Percentiles rank a stretch among this genome's conserved stretches.
These are phyloP conservation scores for Acacia crassicarpa DNA, from an alignment of 306 rosid genomes.

Conservation along the genomic window DNA sequence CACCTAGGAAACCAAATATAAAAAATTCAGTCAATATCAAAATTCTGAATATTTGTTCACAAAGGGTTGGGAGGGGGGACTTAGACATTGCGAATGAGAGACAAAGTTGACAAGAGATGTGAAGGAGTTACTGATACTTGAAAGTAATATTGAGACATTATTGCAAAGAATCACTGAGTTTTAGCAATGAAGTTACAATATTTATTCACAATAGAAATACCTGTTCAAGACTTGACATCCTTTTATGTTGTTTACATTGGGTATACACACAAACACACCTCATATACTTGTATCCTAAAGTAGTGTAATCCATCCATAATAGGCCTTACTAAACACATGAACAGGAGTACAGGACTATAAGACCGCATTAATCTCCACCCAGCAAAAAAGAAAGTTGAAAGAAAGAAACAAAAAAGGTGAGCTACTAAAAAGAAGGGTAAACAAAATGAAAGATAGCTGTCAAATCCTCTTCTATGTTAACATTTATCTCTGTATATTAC, in stretches of 20 bases:
- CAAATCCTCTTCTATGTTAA: background rate
- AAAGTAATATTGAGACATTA: background rate
- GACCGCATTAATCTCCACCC: background rate
- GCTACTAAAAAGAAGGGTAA: background rate
- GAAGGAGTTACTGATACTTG: background rate
- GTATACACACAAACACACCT: background rate
- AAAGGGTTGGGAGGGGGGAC: background rate
- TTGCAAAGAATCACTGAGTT: background rate
- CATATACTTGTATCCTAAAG: background rate
- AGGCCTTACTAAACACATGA: background rate
- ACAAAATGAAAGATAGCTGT: background rate
- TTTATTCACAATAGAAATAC: background rate
- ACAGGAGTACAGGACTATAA: background rate
- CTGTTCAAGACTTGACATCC: background rate
- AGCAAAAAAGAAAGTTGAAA: background rate
- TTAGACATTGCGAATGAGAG: background rate
- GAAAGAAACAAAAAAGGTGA: background rate
- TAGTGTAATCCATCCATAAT: background rate
- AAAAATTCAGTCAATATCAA: background rate
- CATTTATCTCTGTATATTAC: background rate
- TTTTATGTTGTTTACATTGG: background rate
- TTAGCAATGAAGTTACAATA: background rate
- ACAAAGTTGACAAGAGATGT: no score
- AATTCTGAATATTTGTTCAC: background rate
- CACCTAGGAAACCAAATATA: slow-evolving; percentile 56